Base-by-base conservation (phyloP, 164 flowering plant genomes). In the Nelumbo lutea region DNA sequence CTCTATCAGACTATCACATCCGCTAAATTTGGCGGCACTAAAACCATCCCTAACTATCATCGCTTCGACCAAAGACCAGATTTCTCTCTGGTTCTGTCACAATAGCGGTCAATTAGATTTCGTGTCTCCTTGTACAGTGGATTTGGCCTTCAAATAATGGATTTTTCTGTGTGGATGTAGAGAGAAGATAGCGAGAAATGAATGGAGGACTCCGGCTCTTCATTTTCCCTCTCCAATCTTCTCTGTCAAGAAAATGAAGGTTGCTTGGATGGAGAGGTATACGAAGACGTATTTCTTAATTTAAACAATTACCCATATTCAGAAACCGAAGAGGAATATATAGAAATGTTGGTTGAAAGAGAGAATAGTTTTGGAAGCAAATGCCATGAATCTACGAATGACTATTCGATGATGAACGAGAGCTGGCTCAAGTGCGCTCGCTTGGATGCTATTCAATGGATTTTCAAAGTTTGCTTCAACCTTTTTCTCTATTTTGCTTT, bases 391-490 rank as follows among this genome's bases (percentile, higher is more conserved):
- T 61, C 66, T 48, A 45, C 57, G 4, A 41, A 8, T 27, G 73
- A 61, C 62, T 69, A 39, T 43, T 70, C 66, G 1, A 7, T 6
- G 55, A 45, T 50, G 8, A 65, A 0, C 7, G 61, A 65, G 13
- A 68, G 60, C 73, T 85, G 89, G 91, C 52, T 81, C 59, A 77
- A 80, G 71, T 56, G 72, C 44, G 90, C 84, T 66, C 88, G 90
- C 5, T 74, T 80, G 75, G 87, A 84, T 66, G 86, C 89, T 7
- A 75, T 86, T 71, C 64, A 74, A 63, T 91, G 94, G 92, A 81
- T 89, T 78, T 72, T 87, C 66, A 77, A 83, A 70, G 94, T 87
- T 48, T 9, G 90, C 81, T 50, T 3, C 59, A 60, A 42, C 9
- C 59, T 41, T 45, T 68, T 38, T 59, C 6, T 13, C 4, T 52